phyloP scores from a whole-genome alignment of 2,329 filamentous ascomycete species.

The Colletotrichum lentis region DNA sequence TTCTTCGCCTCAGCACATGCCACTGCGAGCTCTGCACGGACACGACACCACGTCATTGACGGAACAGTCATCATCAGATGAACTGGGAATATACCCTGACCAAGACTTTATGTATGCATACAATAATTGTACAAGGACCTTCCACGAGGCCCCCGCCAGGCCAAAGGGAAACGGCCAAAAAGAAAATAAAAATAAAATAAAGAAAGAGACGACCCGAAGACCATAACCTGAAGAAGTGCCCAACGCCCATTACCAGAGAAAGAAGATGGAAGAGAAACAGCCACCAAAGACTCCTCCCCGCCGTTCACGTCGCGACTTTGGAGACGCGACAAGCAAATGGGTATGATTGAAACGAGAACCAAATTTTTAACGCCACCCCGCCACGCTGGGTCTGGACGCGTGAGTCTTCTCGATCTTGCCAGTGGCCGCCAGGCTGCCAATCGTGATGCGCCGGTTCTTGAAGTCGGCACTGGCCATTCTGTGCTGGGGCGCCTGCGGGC shows the following conservation, averaged over 20 bases:
- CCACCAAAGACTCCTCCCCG: conserved; percentile 9
- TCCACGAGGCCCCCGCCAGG: conserved; percentile 25
- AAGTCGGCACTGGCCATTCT: conserved; percentile 34
- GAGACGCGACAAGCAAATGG: conserved; percentile 22
- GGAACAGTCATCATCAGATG: conserved; percentile 23
- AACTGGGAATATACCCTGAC: conserved; percentile 28
- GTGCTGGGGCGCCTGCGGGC: conserved; percentile 39
- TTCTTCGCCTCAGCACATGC: background rate
- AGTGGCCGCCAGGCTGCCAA: conserved; percentile 33
- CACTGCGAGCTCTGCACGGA: background rate
- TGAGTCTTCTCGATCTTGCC: conserved; percentile 35
- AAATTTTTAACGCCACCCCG: conserved; percentile 54
- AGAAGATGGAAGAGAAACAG: background rate
- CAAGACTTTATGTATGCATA: conserved; percentile 25
- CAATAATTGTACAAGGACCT: conserved; percentile 19
- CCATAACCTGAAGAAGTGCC: conserved; percentile 9
- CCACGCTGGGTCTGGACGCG: conserved; percentile 32
- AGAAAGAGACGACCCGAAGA: background rate
- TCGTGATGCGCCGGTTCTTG: conserved; percentile 39
- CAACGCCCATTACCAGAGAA: conserved; percentile 23
- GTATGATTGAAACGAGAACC: conserved; percentile 26
- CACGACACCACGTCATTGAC: background rate
- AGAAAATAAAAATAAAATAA: too few relatives aligned
- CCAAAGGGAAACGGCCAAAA: conserved; percentile 23
- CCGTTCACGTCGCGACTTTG: background rate